Conservation (phyloP, 2,329 filamentous ascomycete genomes). For the Claviceps sorghi region DNA sequence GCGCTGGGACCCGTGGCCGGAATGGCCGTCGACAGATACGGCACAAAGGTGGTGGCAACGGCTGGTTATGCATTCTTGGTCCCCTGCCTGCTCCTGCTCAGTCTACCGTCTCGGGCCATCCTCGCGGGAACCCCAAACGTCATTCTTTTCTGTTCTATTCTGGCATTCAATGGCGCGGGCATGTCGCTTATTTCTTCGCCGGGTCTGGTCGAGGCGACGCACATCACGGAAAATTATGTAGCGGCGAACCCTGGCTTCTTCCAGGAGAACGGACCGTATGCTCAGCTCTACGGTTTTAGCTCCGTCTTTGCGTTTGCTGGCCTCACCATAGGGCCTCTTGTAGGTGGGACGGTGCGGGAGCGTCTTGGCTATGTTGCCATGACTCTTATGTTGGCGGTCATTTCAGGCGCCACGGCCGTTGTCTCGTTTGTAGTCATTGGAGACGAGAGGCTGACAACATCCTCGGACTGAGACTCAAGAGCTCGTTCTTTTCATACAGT, state of each 20-base stretch:
- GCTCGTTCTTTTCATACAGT: too few relatives aligned
- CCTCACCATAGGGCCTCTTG: constrained; percentile 2
- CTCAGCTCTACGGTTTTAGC: constrained; percentile 6
- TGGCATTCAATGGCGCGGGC: constrained; percentile 1
- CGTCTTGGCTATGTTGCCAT: background rate
- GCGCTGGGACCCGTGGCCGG: constrained; percentile 2
- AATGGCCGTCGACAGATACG: constrained; percentile 3
- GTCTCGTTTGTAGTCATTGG: background rate
- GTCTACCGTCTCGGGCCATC: background rate
- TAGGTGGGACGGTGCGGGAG: background rate
- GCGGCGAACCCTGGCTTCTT: constrained; percentile 6
- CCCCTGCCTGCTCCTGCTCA: background rate
- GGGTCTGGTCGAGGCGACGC: constrained; percentile 4
- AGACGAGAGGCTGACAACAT: background rate
- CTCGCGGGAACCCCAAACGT: background rate
- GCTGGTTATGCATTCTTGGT: background rate
- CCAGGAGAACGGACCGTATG: constrained; percentile 6
- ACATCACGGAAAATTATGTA: constrained; percentile 4
- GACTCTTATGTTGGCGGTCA: background rate
- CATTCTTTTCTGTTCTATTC: background rate
- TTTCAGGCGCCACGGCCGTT: background rate
- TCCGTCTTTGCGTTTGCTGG: constrained; percentile 3
- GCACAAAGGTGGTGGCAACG: constrained; percentile 2
- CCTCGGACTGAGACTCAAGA: too few relatives aligned
- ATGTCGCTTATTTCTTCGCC: background rate